Evolutionary conservation across 2,329 filamentous ascomycete genomes (phyloP).

Genomic region (Talaromyces marneffei): DNA sequence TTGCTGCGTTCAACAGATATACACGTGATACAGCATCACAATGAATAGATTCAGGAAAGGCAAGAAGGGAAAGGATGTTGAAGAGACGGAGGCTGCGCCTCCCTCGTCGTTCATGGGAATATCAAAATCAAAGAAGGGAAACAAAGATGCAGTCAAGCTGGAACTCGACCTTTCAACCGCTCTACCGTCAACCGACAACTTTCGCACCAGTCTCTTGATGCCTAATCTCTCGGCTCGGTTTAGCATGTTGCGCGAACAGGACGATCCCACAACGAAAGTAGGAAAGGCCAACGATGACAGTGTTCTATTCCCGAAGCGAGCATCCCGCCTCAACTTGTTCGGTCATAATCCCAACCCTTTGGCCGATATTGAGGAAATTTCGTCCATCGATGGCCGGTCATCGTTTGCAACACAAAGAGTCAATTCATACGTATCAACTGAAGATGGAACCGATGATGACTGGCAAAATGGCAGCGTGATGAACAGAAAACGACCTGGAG

Average conservation of each 20-base stretch:
- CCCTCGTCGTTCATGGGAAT: conserved; percentile 25
- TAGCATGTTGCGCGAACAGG: conserved; percentile 92
- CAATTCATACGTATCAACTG: conserved; percentile 60
- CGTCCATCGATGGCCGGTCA: conserved; percentile 64
- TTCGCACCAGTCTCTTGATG: conserved; percentile 93
- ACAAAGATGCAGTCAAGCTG: conserved; percentile 49
- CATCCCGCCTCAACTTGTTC: conserved; percentile 71
- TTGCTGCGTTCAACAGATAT: background rate
- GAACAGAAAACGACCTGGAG: conserved; percentile 71
- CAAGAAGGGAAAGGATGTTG: conserved; percentile 32
- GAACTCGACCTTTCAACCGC: conserved; percentile 64
- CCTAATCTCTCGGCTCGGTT: conserved; percentile 90
- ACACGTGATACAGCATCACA: background rate
- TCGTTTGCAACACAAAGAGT: conserved; percentile 56
- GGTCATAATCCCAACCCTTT: conserved; percentile 57
- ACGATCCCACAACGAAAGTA: conserved; percentile 80
- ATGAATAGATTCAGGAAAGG: conserved; percentile 41
- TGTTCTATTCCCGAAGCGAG: conserved; percentile 74
- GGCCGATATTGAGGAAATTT: conserved; percentile 83
- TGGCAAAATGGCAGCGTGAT: conserved; percentile 68
- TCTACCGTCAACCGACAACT: conserved; percentile 78
- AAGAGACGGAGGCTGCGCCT: conserved; percentile 45
- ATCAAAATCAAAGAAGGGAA: conserved; percentile 46
- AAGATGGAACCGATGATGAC: conserved; percentile 59
- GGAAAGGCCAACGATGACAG: conserved; percentile 96